Percentiles rank a stretch among this genome's conserved stretches.
Conservation (phyloP, 2,329 filamentous ascomycete species). For the Daldinia sp. region DNA sequence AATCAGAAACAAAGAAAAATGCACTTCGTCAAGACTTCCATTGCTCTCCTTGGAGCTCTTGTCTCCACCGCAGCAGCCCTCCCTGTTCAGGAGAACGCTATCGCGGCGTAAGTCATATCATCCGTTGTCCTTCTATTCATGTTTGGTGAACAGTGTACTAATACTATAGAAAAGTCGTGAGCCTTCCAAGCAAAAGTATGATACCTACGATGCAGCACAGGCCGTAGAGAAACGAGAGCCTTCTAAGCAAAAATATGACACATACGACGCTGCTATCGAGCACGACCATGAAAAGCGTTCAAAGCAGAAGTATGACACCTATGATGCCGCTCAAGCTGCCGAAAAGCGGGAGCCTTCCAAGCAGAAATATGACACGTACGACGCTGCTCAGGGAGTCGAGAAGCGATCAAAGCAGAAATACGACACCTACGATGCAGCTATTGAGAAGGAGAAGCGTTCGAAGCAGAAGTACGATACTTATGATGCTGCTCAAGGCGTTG, state of each 20-base stretch:
- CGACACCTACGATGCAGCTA: background rate
- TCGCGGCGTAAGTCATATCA: background rate
- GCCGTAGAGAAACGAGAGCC: background rate
- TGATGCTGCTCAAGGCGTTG: background rate
- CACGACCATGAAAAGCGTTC: background rate
- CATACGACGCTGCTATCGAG: background rate
- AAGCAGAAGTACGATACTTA: background rate
- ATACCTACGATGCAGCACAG: background rate
- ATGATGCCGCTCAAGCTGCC: background rate
- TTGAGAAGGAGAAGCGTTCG: background rate
- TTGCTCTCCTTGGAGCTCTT: slow-evolving; percentile 20
- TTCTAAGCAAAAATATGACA: background rate
- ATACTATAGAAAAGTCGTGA: background rate
- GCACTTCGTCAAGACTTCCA: slow-evolving; percentile 26
- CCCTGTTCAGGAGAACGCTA: slow-evolving; percentile 12
- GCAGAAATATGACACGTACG: background rate
- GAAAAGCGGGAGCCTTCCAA: background rate
- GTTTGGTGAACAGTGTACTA: background rate
- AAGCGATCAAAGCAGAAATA: background rate
- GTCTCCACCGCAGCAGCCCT: slow-evolving; percentile 12
- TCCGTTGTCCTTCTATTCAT: background rate
- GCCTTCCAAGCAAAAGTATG: slow-evolving; percentile 1
- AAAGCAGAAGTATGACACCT: background rate
- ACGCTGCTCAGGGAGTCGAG: background rate
- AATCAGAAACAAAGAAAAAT: background rate